Evolutionary conservation across 345 rosid species (phyloP).

Genomic region (Populus alba): DNA sequence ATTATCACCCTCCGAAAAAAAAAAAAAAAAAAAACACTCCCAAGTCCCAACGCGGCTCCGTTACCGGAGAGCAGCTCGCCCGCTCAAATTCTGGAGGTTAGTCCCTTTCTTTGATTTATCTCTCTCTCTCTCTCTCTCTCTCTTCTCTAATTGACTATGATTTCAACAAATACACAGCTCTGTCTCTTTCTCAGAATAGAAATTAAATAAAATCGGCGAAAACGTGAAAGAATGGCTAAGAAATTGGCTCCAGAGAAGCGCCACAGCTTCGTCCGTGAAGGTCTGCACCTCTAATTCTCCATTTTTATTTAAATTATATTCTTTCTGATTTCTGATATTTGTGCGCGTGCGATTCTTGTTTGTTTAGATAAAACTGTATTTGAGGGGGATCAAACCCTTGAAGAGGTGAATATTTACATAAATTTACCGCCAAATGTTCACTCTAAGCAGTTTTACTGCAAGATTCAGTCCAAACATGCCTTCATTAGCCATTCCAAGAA

Average conservation of each 20-base stretch:
- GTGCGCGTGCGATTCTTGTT: not conserved
- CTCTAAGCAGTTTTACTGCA: conserved; percentile 75
- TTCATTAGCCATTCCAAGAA: not conserved
- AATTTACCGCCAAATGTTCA: conserved; percentile 62
- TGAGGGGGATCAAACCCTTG: conserved; percentile 95
- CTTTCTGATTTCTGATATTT: not conserved
- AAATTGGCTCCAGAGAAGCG: conserved; percentile 70
- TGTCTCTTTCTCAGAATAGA: not conserved
- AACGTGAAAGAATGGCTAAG: conserved; percentile 43
- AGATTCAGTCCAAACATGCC: conserved; percentile 68
- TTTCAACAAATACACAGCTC: not conserved
- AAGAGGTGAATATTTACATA: conserved; percentile 79
- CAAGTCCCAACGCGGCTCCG: not conserved
- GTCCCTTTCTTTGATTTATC: not conserved
- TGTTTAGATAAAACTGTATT: conserved; percentile 64
- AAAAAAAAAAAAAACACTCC: not conserved
- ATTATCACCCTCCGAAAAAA: not conserved
- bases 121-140: not conserved
- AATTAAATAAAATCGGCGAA: conserved; percentile 3
- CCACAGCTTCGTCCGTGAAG: conserved; percentile 50
- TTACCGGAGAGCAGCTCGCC: not conserved
- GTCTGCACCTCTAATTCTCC: conserved; percentile 10
- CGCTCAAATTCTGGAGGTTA: not conserved
- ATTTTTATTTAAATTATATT: not conserved
- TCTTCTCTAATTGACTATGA: not conserved